A percentile compares a stretch with the other conserved stretches of the same genome.
Conservation (phyloP, 2,329 filamentous ascomycete species). For the Hymenoscyphus linearis region DNA sequence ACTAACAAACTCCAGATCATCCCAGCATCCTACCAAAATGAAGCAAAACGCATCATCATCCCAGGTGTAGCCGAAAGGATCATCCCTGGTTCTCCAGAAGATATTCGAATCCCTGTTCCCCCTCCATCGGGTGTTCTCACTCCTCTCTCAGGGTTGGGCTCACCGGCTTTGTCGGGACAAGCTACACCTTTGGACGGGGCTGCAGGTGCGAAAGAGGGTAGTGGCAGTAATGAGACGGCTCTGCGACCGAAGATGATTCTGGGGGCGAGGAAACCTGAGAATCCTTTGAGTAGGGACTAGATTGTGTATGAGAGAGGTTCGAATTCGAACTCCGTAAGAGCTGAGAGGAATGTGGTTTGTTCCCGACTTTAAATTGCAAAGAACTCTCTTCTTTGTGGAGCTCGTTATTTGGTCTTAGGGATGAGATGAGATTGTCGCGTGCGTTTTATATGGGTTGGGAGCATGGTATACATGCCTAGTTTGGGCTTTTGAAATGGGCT, state of each 20-base stretch:
- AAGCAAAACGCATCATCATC: slow-evolving; percentile 85
- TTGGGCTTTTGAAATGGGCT: too few relatives aligned
- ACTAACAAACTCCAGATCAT: slow-evolving; percentile 57
- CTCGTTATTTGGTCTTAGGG: too few relatives aligned
- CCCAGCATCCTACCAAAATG: slow-evolving; percentile 94
- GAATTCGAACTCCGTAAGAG: too few relatives aligned
- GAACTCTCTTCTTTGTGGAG: neutral
- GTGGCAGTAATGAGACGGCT: slow-evolving; percentile 3
- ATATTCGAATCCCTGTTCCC: slow-evolving; percentile 72
- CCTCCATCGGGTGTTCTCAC: slow-evolving; percentile 40
- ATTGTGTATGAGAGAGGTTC: too few relatives aligned
- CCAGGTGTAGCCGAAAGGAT: slow-evolving; percentile 58
- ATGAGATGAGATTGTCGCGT: too few relatives aligned
- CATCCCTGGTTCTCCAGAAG: slow-evolving; percentile 73
- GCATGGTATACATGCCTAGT: too few relatives aligned
- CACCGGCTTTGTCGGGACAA: slow-evolving; percentile 20
- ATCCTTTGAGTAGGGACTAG: slow-evolving; percentile 12
- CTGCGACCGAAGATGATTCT: neutral
- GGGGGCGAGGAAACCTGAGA: slow-evolving; percentile 8
- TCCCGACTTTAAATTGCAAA: too few relatives aligned
- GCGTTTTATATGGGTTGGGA: too few relatives aligned
- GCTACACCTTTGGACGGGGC: slow-evolving; percentile 14
- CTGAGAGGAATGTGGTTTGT: too few relatives aligned
- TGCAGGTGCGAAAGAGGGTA: neutral
- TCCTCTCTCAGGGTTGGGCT: slow-evolving; percentile 25